Base-by-base conservation (phyloP, 169 alveolate genomes). In the Cryptosporidium sp. region DNA sequence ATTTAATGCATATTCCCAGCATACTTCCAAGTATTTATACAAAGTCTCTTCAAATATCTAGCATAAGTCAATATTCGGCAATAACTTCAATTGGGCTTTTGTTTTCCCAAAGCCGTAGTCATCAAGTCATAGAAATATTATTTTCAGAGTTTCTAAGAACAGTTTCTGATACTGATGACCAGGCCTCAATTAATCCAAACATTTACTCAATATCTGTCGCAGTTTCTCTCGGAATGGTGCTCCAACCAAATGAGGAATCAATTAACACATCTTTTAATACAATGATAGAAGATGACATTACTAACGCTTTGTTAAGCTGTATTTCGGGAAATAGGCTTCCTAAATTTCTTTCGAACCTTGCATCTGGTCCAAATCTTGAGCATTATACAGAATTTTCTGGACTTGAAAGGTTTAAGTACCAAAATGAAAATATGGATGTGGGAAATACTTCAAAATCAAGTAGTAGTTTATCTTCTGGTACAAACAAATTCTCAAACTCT, bases 1-100 rank as follows among this genome's bases (percentile, higher is more conserved):
- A 39, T 6, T 53, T 80, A 39, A 80, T 80, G 89, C 89, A 80
- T 45, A 61, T 80, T 26, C 89, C 89, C 10, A 80, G 89, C 33
- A 42, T 80, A 26, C 89, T 80, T 4, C 89, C 89, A 12, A 80
- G 37, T 80, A 45, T 65, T 7, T 80, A 80, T 62, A 80, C 89
- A 42, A 62, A 80, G 52, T 80, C 89, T 42, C 75, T 80, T 26
- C 89, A 80, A 48, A 62, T 80, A 37, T 44, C 89, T 21, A 80
- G 62, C 23, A 61, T 80, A 18, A 80, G 42, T 37, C 89, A 80
- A 45, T 80, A 80, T 21, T 60, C 89, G 1, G 89, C 89, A 39
- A 12, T 80, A 16, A 14, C 29, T 39, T 80, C 89, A n/a, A 26
- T 80, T 14, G 89, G 89, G 5, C 75, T 80, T 44, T 65, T 80